Evolutionary conservation across 2,329 filamentous ascomycete species (phyloP).

Genomic region (Didymella exigua): DNA sequence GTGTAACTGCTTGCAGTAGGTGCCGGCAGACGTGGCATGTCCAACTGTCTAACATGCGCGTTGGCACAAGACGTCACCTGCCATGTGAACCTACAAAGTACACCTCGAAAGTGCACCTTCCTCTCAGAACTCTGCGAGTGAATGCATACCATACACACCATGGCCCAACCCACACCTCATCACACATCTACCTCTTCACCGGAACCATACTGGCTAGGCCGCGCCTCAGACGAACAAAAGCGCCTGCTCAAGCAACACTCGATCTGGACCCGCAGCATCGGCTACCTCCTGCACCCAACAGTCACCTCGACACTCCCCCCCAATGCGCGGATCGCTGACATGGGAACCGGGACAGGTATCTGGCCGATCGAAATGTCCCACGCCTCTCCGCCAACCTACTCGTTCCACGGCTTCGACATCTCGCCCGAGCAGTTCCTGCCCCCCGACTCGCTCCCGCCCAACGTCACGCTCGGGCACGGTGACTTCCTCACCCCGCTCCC

Average conservation of each 20-base stretch:
- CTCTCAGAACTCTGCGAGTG: neutral
- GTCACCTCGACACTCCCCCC: slow-evolving; percentile 22
- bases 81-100: neutral
- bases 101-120: neutral
- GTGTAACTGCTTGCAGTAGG: slow-evolving; percentile 9
- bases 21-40: slow-evolving; percentile 4
- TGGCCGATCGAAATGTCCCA: slow-evolving; percentile 35
- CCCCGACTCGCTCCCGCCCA: slow-evolving; percentile 20
- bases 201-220: slow-evolving; percentile 39
- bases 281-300: slow-evolving; percentile 36
- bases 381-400: slow-evolving; percentile 25
- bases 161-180: neutral
- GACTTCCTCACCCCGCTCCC: slow-evolving; percentile 41
- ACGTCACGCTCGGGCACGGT: slow-evolving; percentile 29
- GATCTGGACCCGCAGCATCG: slow-evolving; percentile 36
- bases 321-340: slow-evolving; percentile 37
- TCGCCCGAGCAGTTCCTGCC: slow-evolving; percentile 31
- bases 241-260: slow-evolving; percentile 36
- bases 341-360: slow-evolving; percentile 41
- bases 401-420: slow-evolving; percentile 40
- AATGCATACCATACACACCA: neutral
- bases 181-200: neutral
- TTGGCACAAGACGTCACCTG: neutral
- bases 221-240: slow-evolving; percentile 34
- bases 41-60: too few species aligned